Percentiles rank a stretch among this genome's conserved stretches.
Conservation (phyloP, 140 eudicot species). For the Stevia rebaudiana region DNA sequence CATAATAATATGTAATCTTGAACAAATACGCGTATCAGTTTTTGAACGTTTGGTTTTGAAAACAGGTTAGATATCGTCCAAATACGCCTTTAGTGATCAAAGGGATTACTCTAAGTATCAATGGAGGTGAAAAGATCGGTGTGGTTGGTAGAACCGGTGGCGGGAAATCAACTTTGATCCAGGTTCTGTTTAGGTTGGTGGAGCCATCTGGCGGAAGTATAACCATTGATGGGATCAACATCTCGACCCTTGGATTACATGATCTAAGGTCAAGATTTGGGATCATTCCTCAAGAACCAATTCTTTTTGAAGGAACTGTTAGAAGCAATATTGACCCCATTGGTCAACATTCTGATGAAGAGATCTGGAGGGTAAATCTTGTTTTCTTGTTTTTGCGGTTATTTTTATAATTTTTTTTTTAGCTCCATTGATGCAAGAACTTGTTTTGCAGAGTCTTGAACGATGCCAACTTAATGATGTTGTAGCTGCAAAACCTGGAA, state of each 20-base stretch:
- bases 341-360: constrained; percentile 81
- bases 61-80: constrained; percentile 87
- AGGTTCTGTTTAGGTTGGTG: constrained; percentile 80
- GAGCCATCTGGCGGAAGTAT: constrained; percentile 85
- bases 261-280: constrained; percentile 96
- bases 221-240: constrained; percentile 67
- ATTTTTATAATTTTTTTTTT: background rate
- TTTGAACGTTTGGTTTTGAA: constrained; percentile 2
- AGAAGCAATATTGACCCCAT: constrained; percentile 94
- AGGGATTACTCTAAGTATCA: constrained; percentile 65
- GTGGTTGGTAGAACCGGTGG: constrained; percentile 97
- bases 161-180: constrained; percentile 87
- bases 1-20: no score
- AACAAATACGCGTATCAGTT: no score
- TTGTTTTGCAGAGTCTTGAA: constrained; percentile 61
- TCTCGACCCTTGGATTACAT: constrained; percentile 66
- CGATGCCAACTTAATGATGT: constrained; percentile 95
- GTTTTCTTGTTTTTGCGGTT: background rate
- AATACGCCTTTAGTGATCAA: constrained; percentile 79
- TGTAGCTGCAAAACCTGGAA: constrained; percentile 79
- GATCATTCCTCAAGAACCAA: constrained; percentile 99
- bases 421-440: background rate
- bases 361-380: constrained; percentile 84
- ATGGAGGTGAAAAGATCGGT: constrained; percentile 91
- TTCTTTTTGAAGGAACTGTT: constrained; percentile 94